These are phyloP conservation scores for Rhinocladiella mackenziei DNA, from an alignment of 2,329 filamentous ascomycete genomes.

Conservation along the genomic window DNA sequence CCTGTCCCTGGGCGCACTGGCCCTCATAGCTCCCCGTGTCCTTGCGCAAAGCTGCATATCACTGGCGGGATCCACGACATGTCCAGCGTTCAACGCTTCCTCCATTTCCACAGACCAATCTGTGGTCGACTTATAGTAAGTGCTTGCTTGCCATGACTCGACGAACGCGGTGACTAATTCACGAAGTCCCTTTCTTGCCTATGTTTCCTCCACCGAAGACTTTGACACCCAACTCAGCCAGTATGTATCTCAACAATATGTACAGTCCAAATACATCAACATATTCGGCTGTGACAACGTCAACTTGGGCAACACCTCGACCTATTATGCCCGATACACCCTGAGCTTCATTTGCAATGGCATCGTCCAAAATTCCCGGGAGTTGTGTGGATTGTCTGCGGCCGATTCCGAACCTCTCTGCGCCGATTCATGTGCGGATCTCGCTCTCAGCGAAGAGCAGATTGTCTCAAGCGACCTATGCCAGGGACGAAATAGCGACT, in stretches of 20 bases:
- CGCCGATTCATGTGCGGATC: constrained; percentile 82
- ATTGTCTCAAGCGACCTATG: constrained; percentile 77
- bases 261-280: constrained; percentile 73
- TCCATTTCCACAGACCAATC: constrained; percentile 63
- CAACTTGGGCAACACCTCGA: constrained; percentile 70
- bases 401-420: constrained; percentile 70
- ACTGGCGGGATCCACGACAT: constrained; percentile 64
- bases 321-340: constrained; percentile 89
- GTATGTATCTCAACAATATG: constrained; percentile 72
- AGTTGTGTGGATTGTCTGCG: constrained; percentile 62
- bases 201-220: constrained; percentile 67
- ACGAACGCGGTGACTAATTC: constrained; percentile 31
- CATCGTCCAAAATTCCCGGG: constrained; percentile 83
- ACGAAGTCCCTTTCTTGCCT: constrained; percentile 74
- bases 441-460: constrained; percentile 81
- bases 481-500: constrained; percentile 59
- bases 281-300: constrained; percentile 76
- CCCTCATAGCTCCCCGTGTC: constrained; percentile 13
- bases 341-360: constrained; percentile 89
- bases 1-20: constrained; percentile 20
- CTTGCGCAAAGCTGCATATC: constrained; percentile 54
- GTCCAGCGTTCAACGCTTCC: constrained; percentile 67
- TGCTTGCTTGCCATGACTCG: constrained; percentile 27
- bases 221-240: constrained; percentile 72
- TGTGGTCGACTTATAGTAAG: constrained; percentile 63